These are phyloP conservation scores for Blepharisma stoltei DNA, from an alignment of 73 alveolate genomes.

Conservation along the genomic window DNA sequence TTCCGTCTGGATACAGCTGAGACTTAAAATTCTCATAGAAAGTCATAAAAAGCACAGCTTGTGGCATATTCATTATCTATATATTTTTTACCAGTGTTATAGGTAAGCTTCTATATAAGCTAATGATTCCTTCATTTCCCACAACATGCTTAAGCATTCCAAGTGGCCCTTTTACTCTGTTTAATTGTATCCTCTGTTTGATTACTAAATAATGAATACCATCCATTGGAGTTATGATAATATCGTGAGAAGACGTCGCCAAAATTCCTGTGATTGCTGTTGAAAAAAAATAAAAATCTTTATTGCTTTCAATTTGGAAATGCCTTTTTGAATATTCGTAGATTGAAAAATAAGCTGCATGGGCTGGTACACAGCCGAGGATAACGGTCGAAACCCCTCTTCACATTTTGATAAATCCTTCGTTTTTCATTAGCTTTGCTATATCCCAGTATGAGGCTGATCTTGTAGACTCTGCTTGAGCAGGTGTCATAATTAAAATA, in stretches of 20 bases:
- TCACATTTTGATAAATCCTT: conserved; percentile 67
- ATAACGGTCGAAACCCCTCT: conserved; percentile 78
- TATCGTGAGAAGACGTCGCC: conserved; percentile 80
- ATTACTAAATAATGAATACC: conserved; percentile 29
- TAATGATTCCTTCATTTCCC: conserved; percentile 63
- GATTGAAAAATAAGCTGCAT: conserved; percentile 73
- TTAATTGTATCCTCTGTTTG: conserved; percentile 76
- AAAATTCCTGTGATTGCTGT: conserved; percentile 70
- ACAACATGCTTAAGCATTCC: conserved; percentile 41
- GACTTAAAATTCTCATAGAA: conserved; percentile 79
- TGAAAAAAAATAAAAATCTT: conserved; percentile 45
- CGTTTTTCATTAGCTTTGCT: conserved; percentile 46
- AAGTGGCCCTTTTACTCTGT: conserved; percentile 33
- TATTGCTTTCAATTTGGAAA: conserved; percentile 48
- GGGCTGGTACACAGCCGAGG: conserved; percentile 91
- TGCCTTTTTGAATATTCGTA: conserved; percentile 64
- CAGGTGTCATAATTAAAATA: conserved; percentile 60
- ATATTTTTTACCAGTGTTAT: conserved; percentile 51
- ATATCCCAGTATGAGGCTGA: conserved; percentile 23
- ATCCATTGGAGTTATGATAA: conserved; percentile 82
- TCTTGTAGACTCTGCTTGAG: not conserved
- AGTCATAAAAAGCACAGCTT: conserved; percentile 64
- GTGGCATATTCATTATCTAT: conserved; percentile 72
- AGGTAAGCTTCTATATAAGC: conserved; percentile 72
- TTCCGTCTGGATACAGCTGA: conserved; percentile 32